A percentile compares a stretch with the other conserved stretches of the same genome.
Conservation (phyloP, 805 yeast species). For the Lachancea quebecensis region DNA sequence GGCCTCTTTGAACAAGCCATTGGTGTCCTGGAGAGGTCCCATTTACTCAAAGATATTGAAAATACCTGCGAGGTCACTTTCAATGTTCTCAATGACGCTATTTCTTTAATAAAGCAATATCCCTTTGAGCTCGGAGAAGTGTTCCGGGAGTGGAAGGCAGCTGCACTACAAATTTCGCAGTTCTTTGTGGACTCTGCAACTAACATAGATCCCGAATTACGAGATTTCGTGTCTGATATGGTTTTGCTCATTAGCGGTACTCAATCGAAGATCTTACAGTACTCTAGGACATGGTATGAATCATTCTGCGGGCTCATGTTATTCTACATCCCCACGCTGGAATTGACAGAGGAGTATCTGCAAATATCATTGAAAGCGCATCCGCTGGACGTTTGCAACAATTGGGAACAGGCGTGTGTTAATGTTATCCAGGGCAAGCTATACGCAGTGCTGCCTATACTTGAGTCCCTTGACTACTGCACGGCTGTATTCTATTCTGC, state of each 20-base stretch:
- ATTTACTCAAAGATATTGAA: constrained; percentile 14
- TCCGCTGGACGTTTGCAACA: constrained; percentile 34
- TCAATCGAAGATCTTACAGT: constrained; percentile 40
- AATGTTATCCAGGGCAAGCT: constrained; percentile 51
- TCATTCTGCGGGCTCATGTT: constrained; percentile 48
- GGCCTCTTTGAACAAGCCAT: constrained; percentile 56
- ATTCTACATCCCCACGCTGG: constrained; percentile 51
- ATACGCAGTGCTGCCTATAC: constrained; percentile 48
- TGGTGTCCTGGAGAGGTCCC: constrained; percentile 26
- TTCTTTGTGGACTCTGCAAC: constrained; percentile 22
- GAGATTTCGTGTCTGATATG: constrained; percentile 28
- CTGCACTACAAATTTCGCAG: constrained; percentile 24
- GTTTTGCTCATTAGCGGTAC: constrained; percentile 34
- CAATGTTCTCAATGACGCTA: constrained; percentile 30
- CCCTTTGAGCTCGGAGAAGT: constrained; percentile 29
- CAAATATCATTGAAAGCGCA: constrained; percentile 30
- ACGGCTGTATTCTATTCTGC: constrained; percentile 59
- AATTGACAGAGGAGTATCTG: constrained; percentile 38
- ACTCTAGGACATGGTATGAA: constrained; percentile 64
- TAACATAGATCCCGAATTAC: constrained; percentile 19
- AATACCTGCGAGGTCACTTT: constrained; percentile 19
- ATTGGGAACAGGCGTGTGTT: constrained; percentile 51
- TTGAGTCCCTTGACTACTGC: constrained; percentile 54
- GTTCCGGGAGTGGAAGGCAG: constrained; percentile 35
- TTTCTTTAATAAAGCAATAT: constrained; percentile 31